Evolutionary conservation across 2,329 filamentous ascomycete genomes (phyloP).

Genomic region (Cryoendolithus antarcticus): DNA sequence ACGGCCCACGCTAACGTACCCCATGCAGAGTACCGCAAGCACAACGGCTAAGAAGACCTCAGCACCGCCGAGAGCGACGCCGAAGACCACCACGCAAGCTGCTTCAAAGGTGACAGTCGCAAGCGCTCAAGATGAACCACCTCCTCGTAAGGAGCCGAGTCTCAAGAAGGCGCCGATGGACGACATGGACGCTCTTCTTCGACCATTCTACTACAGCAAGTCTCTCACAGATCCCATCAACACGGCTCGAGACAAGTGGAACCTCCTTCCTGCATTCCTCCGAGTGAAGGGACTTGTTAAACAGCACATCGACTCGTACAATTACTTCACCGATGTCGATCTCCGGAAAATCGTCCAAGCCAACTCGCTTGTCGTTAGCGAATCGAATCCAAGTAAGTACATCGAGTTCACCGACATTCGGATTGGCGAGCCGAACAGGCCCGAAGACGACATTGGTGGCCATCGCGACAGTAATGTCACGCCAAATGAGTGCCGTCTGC

Average conservation of each 20-base stretch:
- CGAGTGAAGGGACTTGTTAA: constrained; percentile 96
- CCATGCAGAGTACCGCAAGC: constrained; percentile 2
- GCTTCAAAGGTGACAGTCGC: neutral
- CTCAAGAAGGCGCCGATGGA: constrained; percentile 19
- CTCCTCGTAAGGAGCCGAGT: constrained; percentile 5
- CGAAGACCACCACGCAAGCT: neutral
- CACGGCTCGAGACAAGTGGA: constrained; percentile 82
- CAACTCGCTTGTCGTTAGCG: constrained; percentile 77
- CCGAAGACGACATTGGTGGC: constrained; percentile 60
- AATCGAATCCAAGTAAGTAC: constrained; percentile 86
- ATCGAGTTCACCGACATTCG: constrained; percentile 62
- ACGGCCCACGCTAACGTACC: neutral
- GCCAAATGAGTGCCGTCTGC: constrained; percentile 88
- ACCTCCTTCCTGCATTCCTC: constrained; percentile 89
- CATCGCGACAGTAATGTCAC: constrained; percentile 58
- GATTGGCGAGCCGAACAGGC: constrained; percentile 67
- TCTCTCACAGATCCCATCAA: constrained; percentile 56
- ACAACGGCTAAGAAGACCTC: constrained; percentile 7
- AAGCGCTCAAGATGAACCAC: constrained; percentile 5
- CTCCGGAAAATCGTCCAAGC: constrained; percentile 93
- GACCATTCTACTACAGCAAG: constrained; percentile 60
- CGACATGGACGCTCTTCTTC: constrained; percentile 46
- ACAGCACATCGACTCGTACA: constrained; percentile 97
- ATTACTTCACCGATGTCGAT: constrained; percentile 94
- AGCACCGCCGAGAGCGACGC: constrained; percentile 5